Conservation (phyloP, 257 asterid genomes). For the Pogostemon cablin region DNA sequence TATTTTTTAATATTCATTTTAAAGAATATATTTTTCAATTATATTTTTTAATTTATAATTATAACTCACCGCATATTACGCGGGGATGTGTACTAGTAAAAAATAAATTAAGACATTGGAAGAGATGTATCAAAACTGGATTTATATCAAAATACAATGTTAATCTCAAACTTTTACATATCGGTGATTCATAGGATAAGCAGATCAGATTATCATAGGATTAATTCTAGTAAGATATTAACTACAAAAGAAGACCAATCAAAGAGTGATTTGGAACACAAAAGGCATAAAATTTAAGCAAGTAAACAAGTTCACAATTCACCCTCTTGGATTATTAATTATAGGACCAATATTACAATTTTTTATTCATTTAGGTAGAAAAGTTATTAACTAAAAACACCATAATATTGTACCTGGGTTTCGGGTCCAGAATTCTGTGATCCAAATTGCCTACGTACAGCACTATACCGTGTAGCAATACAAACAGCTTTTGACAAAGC, state of each 20-base stretch:
- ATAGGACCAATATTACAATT: slow-evolving; percentile 18
- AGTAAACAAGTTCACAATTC: slow-evolving; percentile 11
- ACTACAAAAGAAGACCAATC: slow-evolving; percentile 1
- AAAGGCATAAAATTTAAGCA: slow-evolving; percentile 10
- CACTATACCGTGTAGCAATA: slow-evolving; percentile 96
- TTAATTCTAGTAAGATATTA: slow-evolving; percentile 5
- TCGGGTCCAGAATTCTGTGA: slow-evolving; percentile 91
- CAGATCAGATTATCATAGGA: slow-evolving; percentile 16
- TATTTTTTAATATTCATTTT: too few species aligned
- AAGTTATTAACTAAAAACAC: slow-evolving; percentile 9
- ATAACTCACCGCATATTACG: too few species aligned
- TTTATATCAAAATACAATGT: not conserved
- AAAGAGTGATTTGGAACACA: not conserved
- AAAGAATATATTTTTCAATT: too few species aligned
- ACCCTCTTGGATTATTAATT: slow-evolving; percentile 16
- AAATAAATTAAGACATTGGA: not conserved
- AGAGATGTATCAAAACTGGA: slow-evolving; percentile 18
- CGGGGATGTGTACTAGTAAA: too few species aligned
- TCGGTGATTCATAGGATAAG: slow-evolving; percentile 4
- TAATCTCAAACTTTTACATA: slow-evolving; percentile 1
- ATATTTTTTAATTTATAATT: too few species aligned
- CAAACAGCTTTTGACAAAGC: slow-evolving; percentile 93
- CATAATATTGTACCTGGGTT: slow-evolving; percentile 67
- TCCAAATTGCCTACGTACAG: slow-evolving; percentile 96
- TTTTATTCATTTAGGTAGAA: not conserved